A percentile compares a stretch with the other conserved stretches of the same genome.
Evolutionary conservation across 495 filamentous ascomycete genomes (phyloP).

Genomic region (Tuber melanosporum): DNA sequence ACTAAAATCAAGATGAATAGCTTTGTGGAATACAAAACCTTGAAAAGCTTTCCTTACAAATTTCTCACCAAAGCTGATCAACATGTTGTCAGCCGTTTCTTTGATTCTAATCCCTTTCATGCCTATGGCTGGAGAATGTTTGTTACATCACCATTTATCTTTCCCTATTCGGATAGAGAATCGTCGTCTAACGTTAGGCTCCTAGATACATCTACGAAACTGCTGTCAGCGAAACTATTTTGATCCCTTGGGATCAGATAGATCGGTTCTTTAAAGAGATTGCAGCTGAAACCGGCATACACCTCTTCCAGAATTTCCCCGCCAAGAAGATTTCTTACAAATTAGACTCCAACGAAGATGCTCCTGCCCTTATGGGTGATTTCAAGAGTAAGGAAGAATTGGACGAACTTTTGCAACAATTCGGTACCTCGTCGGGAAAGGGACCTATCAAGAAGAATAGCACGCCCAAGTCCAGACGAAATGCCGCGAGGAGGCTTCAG

Average conservation of each 20-base stretch:
- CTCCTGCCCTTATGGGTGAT: constrained; percentile 25
- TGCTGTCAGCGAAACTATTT: constrained; percentile 21
- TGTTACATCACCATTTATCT: constrained; percentile 6
- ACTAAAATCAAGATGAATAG: constrained; percentile 17
- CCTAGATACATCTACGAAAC: constrained; percentile 32
- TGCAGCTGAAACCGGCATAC: constrained; percentile 25
- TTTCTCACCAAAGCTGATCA: constrained; percentile 34
- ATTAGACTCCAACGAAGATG: constrained; percentile 17
- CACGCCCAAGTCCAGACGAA: constrained; percentile 9
- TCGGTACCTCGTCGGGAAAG: not conserved
- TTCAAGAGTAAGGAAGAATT: constrained; percentile 31
- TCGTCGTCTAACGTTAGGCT: not conserved
- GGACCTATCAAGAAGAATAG: not conserved
- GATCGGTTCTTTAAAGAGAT: constrained; percentile 29
- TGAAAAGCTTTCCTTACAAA: constrained; percentile 34
- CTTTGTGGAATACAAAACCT: constrained; percentile 24
- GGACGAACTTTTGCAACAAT: constrained; percentile 22
- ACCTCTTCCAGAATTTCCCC: constrained; percentile 20
- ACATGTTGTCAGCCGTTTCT: constrained; percentile 38
- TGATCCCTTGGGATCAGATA: constrained; percentile 29
- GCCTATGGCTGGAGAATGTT: constrained; percentile 35
- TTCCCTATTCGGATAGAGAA: not conserved
- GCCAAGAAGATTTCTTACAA: constrained; percentile 19
- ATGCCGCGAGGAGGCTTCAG: constrained; percentile 5
- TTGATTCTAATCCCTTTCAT: constrained; percentile 36